phyloP scores from a whole-genome alignment of 176 grass and related monocot species.

The Musa troglodytarum region DNA sequence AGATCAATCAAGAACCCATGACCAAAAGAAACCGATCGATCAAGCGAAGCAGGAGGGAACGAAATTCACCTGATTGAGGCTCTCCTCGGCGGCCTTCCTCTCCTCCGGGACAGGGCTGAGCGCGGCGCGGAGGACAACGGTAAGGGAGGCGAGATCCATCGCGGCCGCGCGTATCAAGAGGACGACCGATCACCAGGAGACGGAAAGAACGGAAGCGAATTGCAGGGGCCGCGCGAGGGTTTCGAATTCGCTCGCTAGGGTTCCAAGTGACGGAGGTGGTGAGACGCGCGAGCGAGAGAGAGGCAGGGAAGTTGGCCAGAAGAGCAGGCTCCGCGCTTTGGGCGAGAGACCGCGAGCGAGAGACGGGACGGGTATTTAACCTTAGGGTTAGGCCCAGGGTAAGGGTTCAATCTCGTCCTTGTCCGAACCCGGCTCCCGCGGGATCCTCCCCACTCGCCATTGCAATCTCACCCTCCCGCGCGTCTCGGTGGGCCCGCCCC shows the following conservation, averaged over 20 bases:
- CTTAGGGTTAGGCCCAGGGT: conserved; percentile 52
- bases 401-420: too few species aligned
- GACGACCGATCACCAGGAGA: background rate
- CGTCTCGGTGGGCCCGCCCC: too few species aligned
- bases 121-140: conserved; percentile 65
- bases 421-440: background rate
- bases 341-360: conserved; percentile 4
- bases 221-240: conserved; percentile 6
- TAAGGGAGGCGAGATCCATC: conserved; percentile 83
- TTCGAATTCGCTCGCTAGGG: conserved; percentile 20
- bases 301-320: background rate
- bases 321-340: conserved; percentile 23
- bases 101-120: conserved; percentile 81
- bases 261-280: conserved; percentile 7
- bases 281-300: conserved; percentile 22
- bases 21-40: background rate
- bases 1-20: background rate
- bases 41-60: too few species aligned
- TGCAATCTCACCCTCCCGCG: too few species aligned
- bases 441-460: background rate
- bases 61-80: conserved; percentile 64
- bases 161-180: background rate
- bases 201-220: background rate
- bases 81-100: conserved; percentile 80
- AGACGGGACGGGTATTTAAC: conserved; percentile 47